Base-by-base conservation (phyloP, 2,329 filamentous ascomycete genomes). In the Phyllosticta capitalensis region DNA sequence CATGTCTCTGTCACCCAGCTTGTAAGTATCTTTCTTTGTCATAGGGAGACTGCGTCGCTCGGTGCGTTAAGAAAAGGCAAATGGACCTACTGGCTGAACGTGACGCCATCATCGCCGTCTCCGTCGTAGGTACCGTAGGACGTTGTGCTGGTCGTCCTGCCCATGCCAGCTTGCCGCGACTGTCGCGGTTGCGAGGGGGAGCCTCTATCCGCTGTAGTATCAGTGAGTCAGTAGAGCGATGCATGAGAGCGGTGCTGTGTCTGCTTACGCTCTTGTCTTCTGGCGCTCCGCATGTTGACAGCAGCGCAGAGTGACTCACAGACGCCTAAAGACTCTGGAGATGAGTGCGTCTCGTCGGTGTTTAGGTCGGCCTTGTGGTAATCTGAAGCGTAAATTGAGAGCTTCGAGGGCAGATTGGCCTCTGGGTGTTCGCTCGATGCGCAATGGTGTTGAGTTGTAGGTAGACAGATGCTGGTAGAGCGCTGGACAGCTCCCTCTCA, bases 1-100 rank as follows among this genome's bases (percentile, higher is more conserved):
- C n/a, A 69, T 61, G 28, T 67, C 62, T 56, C 69, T 70, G 21
- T 7, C 1, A 3, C 24, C 14, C 2, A 1, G 38, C 21, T 67
- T 22, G 20, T 22, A n/a, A 22, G 50, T 26, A 26, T 26, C 14
- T 24, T 5, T 21, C 38, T 5, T 5, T 6, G 7, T n/a, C 12
- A n/a, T 17, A 26, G 4, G 7, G 7, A 17, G 17, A n/a, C 1
- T n/a, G 17, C 17, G 7, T n/a, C 14, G n/a, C 14, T 6, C 17
- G 17, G 17, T n/a, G 38, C 38, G 14, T 45, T 4, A 17, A 26
- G 24, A 26, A 7, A n/a, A 19, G 17, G 17, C 38, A n/a, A n/a
- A n/a, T 1, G 5, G 17, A 45, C 38, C 14, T 45, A 45, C 38
- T 45, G 38, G 38, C 38, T 45, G 38, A 45, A 19, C 2, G 14